Evolutionary conservation across 352 stramenopile species (phyloP).

Genomic region (Albugo laibachii): DNA sequence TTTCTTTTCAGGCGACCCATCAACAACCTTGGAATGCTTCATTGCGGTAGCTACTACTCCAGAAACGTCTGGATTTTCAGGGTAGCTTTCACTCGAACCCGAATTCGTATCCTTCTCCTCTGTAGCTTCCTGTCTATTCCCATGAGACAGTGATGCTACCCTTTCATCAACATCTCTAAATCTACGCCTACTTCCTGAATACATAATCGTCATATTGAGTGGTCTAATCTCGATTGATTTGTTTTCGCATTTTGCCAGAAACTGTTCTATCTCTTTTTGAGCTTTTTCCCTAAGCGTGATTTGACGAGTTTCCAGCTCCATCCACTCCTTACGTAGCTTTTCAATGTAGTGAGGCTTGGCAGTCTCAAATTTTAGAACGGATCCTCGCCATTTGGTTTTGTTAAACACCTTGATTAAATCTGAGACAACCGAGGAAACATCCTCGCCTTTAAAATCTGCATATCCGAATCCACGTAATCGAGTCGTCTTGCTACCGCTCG

Average conservation of each 20-base stretch:
- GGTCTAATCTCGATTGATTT: neutral
- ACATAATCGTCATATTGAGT: neutral
- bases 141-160: neutral
- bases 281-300: neutral
- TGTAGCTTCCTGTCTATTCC: neutral
- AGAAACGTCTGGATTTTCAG: too few relatives aligned
- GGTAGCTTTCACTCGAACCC: too few relatives aligned
- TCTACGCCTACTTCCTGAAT: neutral
- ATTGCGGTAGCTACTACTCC: too few relatives aligned
- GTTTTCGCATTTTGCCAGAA: neutral
- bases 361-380: slow-evolving; percentile 30
- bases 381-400: slow-evolving; percentile 50
- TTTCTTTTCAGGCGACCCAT: too few relatives aligned
- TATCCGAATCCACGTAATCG: too few relatives aligned
- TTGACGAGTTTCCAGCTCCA: slow-evolving; percentile 4
- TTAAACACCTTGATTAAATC: slow-evolving; percentile 26
- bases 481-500: too few relatives aligned
- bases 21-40: too few relatives aligned
- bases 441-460: too few relatives aligned
- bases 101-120: too few relatives aligned
- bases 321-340: slow-evolving; percentile 22
- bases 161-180: too few relatives aligned
- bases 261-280: neutral
- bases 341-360: slow-evolving; percentile 26
- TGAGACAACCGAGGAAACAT: neutral